Conservation (phyloP, 257 asterid genomes). For the Jaltomata sinuosa region DNA sequence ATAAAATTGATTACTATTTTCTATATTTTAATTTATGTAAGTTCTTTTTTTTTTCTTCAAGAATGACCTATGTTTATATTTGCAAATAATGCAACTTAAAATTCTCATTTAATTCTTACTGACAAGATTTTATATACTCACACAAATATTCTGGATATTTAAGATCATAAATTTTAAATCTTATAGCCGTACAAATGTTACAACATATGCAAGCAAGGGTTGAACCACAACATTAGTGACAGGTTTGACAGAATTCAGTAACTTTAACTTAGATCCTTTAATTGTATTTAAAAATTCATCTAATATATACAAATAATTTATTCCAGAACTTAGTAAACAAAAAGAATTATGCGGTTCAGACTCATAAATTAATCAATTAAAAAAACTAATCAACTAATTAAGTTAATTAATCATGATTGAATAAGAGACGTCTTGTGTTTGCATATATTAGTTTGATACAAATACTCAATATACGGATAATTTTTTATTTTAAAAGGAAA, state of each 20-base stretch:
- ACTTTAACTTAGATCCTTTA: too few relatives aligned
- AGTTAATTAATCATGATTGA: not conserved
- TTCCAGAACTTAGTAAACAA: not conserved
- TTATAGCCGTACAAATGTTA: too few relatives aligned
- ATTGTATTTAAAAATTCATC: too few relatives aligned
- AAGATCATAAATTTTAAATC: too few relatives aligned
- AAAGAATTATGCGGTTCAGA: not conserved
- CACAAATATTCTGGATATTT: too few relatives aligned
- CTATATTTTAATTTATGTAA: not conserved
- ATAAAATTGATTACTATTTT: not conserved
- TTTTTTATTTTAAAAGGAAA: not conserved
- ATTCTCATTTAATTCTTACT: not conserved
- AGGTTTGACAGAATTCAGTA: too few relatives aligned
- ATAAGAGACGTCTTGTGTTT: not conserved
- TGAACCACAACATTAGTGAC: not conserved
- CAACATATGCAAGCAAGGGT: not conserved
- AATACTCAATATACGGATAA: not conserved
- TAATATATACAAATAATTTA: too few relatives aligned
- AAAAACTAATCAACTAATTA: too few relatives aligned
- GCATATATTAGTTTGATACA: not conserved
- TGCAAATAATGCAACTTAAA: not conserved
- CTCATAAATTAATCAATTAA: too few relatives aligned
- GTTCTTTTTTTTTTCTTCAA: not conserved
- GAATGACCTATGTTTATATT: not conserved
- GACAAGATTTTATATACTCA: too few relatives aligned